Evolutionary conservation across 768 basidiomycete species (phyloP).

Genomic region (Tephrocybe sp.): DNA sequence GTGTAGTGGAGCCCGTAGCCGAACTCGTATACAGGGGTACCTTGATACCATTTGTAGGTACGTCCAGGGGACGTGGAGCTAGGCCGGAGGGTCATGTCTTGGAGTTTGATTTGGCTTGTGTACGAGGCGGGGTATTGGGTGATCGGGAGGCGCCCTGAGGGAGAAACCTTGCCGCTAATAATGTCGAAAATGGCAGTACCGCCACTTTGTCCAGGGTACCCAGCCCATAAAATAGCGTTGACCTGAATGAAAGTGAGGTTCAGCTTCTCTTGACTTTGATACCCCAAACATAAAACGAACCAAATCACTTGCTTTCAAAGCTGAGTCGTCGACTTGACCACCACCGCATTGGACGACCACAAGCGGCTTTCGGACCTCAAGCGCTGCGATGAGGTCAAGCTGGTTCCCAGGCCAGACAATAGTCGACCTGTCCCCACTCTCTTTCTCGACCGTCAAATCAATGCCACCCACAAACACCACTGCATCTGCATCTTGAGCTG

Average conservation of each 20-base stretch:
- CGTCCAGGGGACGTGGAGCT: conserved; percentile 49
- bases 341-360: conserved; percentile 57
- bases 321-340: conserved; percentile 52
- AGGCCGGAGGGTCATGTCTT: conserved; percentile 56
- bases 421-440: conserved; percentile 44
- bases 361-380: conserved; percentile 50
- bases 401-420: conserved; percentile 60
- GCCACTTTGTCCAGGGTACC: conserved; percentile 57
- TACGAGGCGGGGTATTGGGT: conserved; percentile 57
- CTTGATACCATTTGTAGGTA: conserved; percentile 60
- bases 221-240: conserved; percentile 55
- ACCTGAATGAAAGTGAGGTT: conserved; percentile 31
- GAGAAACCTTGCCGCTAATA: conserved; percentile 49
- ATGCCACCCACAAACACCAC: conserved; percentile 57
- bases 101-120: conserved; percentile 49
- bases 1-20: conserved; percentile 60
- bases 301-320: conserved; percentile 41
- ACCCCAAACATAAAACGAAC: conserved; percentile 34
- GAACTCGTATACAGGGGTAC: conserved; percentile 50
- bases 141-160: conserved; percentile 52
- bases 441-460: conserved; percentile 48
- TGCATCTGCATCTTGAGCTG: conserved; percentile 47
- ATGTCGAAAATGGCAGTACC: conserved; percentile 55
- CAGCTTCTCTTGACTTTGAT: too few species aligned
- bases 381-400: conserved; percentile 45